A percentile compares a stretch with the other conserved stretches of the same genome.
Conservation (phyloP, 225 moss, liverwort and hornwort species). For the Marchantia paleacea region DNA sequence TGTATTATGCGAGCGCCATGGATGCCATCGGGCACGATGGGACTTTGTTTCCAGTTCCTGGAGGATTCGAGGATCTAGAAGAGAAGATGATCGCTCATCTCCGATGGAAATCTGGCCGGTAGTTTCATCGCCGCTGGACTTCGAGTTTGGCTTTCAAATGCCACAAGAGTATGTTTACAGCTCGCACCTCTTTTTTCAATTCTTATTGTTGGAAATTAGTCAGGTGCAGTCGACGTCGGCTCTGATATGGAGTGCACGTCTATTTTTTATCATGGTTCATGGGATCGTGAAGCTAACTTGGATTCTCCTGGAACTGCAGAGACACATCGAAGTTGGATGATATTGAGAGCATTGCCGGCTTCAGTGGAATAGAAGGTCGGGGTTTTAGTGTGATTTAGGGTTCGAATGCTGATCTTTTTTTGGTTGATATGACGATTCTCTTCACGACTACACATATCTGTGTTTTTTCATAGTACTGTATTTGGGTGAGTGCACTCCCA, state of each 20-base stretch:
- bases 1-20: not conserved
- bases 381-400: not conserved
- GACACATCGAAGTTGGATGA: not conserved
- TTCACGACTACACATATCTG: no score
- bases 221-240: not conserved
- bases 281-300: not conserved
- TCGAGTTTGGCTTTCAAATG: conserved; percentile 24
- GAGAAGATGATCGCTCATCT: not conserved
- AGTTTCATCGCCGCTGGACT: conserved; percentile 21
- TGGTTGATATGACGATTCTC: no score
- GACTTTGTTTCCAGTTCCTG: not conserved
- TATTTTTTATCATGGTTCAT: not conserved
- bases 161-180: not conserved
- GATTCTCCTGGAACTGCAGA: not conserved
- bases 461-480: no score
- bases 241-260: not conserved
- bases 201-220: not conserved
- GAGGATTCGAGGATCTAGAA: not conserved
- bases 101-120: conserved; percentile 32
- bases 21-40: not conserved
- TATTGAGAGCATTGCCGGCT: not conserved
- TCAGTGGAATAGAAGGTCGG: not conserved
- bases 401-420: no score
- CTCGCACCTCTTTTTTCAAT: not conserved
- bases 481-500: no score